A percentile compares a stretch with the other conserved stretches of the same genome.
Conservation (phyloP, 2,329 filamentous ascomycete genomes). For the Ophiostoma piceae region DNA sequence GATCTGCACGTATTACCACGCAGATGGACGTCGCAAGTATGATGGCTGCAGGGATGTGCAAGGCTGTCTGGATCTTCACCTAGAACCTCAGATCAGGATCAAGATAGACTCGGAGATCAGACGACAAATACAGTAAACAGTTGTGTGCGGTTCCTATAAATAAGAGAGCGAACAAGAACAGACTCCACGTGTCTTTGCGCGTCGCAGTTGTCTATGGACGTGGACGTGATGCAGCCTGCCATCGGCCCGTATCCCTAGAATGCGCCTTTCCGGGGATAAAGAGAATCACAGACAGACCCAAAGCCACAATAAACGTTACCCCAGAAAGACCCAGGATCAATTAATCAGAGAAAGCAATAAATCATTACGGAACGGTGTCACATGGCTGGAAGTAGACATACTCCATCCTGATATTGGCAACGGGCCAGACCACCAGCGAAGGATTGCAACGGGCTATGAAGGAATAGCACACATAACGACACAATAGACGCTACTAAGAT, state of each 20-base stretch:
- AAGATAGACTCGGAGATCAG: background rate
- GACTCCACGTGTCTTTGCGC: background rate
- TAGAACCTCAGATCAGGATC: background rate
- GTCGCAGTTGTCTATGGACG: background rate
- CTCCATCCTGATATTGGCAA: background rate
- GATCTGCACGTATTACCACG: background rate
- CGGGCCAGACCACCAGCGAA: background rate
- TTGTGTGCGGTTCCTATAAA: too few species aligned
- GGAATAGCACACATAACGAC: background rate
- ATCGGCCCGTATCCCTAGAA: constrained; percentile 1
- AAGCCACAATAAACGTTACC: background rate
- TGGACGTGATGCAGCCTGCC: background rate
- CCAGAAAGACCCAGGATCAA: background rate
- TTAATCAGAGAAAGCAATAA: background rate
- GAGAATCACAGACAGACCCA: background rate
- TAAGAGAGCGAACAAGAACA: background rate
- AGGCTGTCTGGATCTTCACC: background rate
- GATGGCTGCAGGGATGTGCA: background rate
- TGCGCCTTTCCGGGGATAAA: background rate
- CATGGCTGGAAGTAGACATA: background rate
- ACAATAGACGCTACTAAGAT: background rate
- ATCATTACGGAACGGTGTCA: background rate
- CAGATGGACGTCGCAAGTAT: background rate
- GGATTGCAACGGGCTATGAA: background rate
- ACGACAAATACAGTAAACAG: too few species aligned